Conservation (phyloP, 164 flowering plant species). For the Dillenia turbinata region DNA sequence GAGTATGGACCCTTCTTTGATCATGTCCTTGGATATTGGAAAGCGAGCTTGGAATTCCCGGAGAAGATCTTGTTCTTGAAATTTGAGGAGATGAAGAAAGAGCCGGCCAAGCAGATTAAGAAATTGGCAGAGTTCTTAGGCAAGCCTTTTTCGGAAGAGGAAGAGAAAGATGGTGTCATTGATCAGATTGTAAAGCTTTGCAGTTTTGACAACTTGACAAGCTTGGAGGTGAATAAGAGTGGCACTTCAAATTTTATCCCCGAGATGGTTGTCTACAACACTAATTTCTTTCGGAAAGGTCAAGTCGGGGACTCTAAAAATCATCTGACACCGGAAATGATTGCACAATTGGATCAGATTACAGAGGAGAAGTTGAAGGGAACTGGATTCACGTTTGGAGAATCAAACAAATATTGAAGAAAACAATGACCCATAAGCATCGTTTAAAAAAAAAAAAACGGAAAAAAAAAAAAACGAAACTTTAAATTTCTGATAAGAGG, state of each 20-base stretch:
- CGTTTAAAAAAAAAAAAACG: too few relatives aligned
- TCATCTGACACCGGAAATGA: conserved; percentile 14
- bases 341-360: conserved; percentile 10
- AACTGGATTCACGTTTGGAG: conserved; percentile 14
- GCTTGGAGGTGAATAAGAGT: conserved; percentile 19
- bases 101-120: conserved; percentile 1
- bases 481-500: too few relatives aligned
- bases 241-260: conserved; percentile 1
- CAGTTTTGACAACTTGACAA: conserved; percentile 28
- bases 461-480: too few relatives aligned
- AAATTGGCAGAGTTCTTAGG: conserved; percentile 22
- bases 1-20: too few relatives aligned
- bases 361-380: conserved; percentile 11
- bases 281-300: conserved; percentile 11
- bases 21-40: too few relatives aligned
- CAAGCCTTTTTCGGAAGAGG: conserved; percentile 14
- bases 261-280: background rate
- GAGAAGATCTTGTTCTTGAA: conserved; percentile 11
- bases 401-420: too few relatives aligned
- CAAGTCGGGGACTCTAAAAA: conserved; percentile 21
- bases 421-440: too few relatives aligned
- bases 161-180: conserved; percentile 10
- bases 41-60: background rate
- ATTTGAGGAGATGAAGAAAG: conserved; percentile 13
- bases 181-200: conserved; percentile 14